A percentile compares a stretch with the other conserved stretches of the same genome.
Evolutionary conservation across 2,329 filamentous ascomycete species (phyloP).

Genomic region (Emmonsiellopsis sp.): DNA sequence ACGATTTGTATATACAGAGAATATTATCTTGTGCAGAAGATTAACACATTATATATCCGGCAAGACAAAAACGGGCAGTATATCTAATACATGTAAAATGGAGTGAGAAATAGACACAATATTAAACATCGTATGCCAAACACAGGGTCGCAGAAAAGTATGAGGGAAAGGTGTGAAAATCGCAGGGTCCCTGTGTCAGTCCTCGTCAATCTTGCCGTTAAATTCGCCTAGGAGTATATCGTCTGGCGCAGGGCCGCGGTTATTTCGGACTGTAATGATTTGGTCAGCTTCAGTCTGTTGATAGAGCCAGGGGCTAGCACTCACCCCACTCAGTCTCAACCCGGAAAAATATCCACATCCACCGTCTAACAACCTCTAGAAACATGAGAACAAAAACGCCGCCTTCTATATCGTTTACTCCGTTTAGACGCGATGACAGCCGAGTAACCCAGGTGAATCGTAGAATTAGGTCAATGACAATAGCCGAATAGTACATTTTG

Average conservation of each 20-base stretch:
- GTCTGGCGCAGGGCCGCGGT: slow-evolving; percentile 48
- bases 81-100: neutral
- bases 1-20: no score
- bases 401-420: slow-evolving; percentile 76
- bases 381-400: slow-evolving; percentile 82
- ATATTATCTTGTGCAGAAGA: no score
- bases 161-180: neutral
- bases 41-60: neutral
- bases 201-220: slow-evolving; percentile 55
- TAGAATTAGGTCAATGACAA: slow-evolving; percentile 67
- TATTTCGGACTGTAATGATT: slow-evolving; percentile 39
- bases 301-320: slow-evolving; percentile 13
- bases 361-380: slow-evolving; percentile 76
- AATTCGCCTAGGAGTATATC: slow-evolving; percentile 70
- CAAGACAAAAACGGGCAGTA: neutral
- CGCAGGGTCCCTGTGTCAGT: slow-evolving; percentile 25
- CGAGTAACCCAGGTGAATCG: slow-evolving; percentile 89
- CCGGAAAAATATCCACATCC: slow-evolving; percentile 96
- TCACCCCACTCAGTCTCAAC: slow-evolving; percentile 88
- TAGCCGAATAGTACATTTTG: slow-evolving; percentile 71
- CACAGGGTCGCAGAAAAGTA: neutral
- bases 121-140: no score
- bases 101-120: no score
- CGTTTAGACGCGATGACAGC: slow-evolving; percentile 70
- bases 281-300: neutral